Evolutionary conservation across 2,329 filamentous ascomycete species (phyloP).

Genomic region (Aspergillus ochraceoroseus): DNA sequence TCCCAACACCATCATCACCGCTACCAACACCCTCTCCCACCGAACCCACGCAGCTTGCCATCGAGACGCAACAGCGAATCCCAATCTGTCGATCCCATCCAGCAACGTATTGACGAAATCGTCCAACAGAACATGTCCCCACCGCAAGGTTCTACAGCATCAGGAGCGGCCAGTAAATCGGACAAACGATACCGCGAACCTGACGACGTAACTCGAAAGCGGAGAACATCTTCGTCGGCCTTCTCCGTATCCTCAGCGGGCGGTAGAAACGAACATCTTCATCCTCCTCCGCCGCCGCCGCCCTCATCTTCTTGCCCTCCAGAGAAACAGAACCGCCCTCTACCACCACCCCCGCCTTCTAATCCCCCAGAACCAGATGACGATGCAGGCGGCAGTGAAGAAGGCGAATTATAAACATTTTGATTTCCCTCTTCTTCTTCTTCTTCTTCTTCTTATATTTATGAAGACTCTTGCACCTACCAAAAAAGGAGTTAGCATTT

Average conservation of each 20-base stretch:
- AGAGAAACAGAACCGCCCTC: constrained; percentile 4
- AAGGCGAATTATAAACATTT: constrained; percentile 36
- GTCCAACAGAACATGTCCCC: constrained; percentile 27
- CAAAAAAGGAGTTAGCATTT: too few relatives aligned
- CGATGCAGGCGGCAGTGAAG: constrained; percentile 41
- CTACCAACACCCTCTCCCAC: constrained; percentile 23
- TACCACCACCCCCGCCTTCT: constrained; percentile 10
- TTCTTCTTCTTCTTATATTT: not conserved
- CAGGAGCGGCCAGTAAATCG: not conserved
- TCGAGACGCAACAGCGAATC: constrained; percentile 17
- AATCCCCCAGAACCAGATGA: constrained; percentile 17
- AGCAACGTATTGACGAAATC: constrained; percentile 38
- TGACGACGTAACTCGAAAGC: constrained; percentile 13
- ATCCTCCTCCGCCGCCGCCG: constrained; percentile 11
- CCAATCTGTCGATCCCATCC: constrained; percentile 29
- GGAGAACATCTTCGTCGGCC: constrained; percentile 13
- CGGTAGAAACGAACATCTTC: constrained; percentile 10
- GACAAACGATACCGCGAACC: constrained; percentile 23
- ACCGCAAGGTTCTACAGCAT: not conserved
- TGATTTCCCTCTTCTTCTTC: not conserved
- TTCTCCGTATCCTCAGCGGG: constrained; percentile 7
- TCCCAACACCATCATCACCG: constrained; percentile 15
- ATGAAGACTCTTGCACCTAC: too few relatives aligned
- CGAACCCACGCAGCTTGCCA: constrained; percentile 16
- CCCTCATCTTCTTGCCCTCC: constrained; percentile 18